A percentile compares a stretch with the other conserved stretches of the same genome.
Conservation (phyloP, 768 basidiomycete genomes). For the Lanmaoa rubissima region DNA sequence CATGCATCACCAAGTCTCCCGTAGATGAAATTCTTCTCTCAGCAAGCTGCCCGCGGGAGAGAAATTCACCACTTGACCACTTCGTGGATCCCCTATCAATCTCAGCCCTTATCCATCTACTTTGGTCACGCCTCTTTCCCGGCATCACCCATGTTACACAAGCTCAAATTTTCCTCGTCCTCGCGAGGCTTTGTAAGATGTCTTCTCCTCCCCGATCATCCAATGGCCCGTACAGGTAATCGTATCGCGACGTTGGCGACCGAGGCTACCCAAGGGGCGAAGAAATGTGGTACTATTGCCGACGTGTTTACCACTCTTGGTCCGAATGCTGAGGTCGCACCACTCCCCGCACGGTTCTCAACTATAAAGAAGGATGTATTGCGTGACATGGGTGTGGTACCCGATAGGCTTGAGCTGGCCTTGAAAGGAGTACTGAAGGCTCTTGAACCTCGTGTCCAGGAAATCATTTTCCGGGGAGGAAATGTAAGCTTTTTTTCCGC, state of each 20-base stretch:
- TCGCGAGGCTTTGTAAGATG: too few species aligned
- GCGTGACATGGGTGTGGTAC: slow-evolving; percentile 31
- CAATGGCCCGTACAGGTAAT: too few species aligned
- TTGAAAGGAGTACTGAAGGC: slow-evolving; percentile 57
- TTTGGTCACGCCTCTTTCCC: slow-evolving; percentile 46
- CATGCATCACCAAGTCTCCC: background rate
- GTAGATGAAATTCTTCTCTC: background rate
- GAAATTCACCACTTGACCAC: background rate
- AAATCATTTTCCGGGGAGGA: slow-evolving; percentile 47
- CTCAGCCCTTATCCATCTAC: background rate
- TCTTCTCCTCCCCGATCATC: too few species aligned
- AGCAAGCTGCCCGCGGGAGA: too few species aligned
- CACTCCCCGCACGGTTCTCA: too few species aligned
- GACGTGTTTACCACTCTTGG: too few species aligned
- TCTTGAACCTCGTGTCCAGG: slow-evolving; percentile 44
- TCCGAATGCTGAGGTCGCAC: too few species aligned
- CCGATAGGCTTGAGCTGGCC: slow-evolving; percentile 37
- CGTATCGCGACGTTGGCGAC: too few species aligned
- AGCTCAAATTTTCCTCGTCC: too few species aligned
- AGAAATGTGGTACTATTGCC: too few species aligned
- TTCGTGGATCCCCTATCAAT: background rate
- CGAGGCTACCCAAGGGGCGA: too few species aligned
- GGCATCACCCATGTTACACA: too few species aligned
- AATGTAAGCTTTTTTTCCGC: slow-evolving; percentile 35
- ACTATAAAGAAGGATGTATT: slow-evolving; percentile 56